A percentile compares a stretch with the other conserved stretches of the same genome.
Evolutionary conservation across 2,329 filamentous ascomycete genomes (phyloP).

Genomic region (Chaetothyriales sp.): DNA sequence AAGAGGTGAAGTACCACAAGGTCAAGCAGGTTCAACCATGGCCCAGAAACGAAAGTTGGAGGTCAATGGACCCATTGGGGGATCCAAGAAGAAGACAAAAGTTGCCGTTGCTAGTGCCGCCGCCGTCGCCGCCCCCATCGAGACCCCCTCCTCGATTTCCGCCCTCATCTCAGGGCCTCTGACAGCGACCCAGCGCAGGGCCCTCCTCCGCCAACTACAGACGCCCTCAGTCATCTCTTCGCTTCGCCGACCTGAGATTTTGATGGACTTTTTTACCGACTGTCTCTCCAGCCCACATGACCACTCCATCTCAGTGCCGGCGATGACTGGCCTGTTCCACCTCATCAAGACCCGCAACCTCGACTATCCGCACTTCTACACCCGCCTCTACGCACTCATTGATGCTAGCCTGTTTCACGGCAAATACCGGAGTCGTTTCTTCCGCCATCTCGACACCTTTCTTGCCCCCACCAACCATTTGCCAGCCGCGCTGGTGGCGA

Average conservation of each 20-base stretch:
- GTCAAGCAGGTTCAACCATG: too few relatives aligned
- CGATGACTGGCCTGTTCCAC: conserved; percentile 85
- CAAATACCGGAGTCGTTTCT: conserved; percentile 84
- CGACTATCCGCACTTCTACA: conserved; percentile 89
- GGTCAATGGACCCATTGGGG: background rate
- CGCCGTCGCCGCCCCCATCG: background rate
- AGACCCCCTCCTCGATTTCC: conserved; percentile 1
- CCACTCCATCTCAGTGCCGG: conserved; percentile 61
- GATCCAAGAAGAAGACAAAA: background rate
- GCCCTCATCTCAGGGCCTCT: conserved; percentile 28
- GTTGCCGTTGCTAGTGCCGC: background rate
- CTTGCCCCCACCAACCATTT: conserved; percentile 72
- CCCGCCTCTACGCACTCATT: conserved; percentile 82
- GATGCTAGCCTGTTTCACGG: conserved; percentile 79
- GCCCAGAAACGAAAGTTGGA: background rate
- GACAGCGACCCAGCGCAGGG: conserved; percentile 61
- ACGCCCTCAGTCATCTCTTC: conserved; percentile 41
- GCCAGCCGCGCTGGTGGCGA: conserved; percentile 76
- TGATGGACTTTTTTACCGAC: conserved; percentile 95
- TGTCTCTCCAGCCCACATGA: conserved; percentile 69
- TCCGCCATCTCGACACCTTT: conserved; percentile 82
- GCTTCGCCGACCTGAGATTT: conserved; percentile 62
- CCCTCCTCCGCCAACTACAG: conserved; percentile 42
- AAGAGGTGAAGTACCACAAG: too few relatives aligned
- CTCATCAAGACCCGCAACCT: conserved; percentile 86